Evolutionary conservation across 345 rosid species (phyloP).

Genomic region (Populus tremula): DNA sequence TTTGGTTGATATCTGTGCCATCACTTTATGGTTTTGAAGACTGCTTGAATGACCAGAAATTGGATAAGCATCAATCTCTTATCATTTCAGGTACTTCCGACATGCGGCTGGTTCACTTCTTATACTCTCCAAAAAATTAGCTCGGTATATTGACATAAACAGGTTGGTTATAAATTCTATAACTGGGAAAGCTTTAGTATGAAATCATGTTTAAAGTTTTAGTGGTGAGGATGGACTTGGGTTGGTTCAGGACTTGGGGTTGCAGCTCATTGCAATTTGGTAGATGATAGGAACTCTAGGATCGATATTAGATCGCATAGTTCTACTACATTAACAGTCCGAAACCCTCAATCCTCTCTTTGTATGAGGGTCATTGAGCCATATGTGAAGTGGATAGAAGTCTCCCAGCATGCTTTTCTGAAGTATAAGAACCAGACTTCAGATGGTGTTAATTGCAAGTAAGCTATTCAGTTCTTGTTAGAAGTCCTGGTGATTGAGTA

Average conservation of each 20-base stretch:
- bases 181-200: not conserved
- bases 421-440: not conserved
- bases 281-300: not conserved
- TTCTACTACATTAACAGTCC: not conserved
- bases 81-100: constrained; percentile 70
- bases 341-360: not conserved
- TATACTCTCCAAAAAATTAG: constrained; percentile 79
- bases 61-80: constrained; percentile 5
- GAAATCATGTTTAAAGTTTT: not conserved
- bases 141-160: constrained; percentile 76
- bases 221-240: not conserved
- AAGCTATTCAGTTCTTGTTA: not conserved
- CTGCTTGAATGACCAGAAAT: not conserved
- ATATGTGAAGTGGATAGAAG: not conserved
- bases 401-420: not conserved
- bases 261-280: not conserved
- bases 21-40: constrained; percentile 1
- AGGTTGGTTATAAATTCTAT: constrained; percentile 46
- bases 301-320: not conserved
- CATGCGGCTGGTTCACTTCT: constrained; percentile 75
- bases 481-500: not conserved
- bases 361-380: not conserved
- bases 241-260: not conserved
- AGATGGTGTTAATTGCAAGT: not conserved
- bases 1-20: not conserved